Percentiles rank a stretch among this genome's conserved stretches.
These are phyloP conservation scores for Ustilago trichophora DNA, from an alignment of 1,284 basidiomycete genomes.

Conservation along the genomic window DNA sequence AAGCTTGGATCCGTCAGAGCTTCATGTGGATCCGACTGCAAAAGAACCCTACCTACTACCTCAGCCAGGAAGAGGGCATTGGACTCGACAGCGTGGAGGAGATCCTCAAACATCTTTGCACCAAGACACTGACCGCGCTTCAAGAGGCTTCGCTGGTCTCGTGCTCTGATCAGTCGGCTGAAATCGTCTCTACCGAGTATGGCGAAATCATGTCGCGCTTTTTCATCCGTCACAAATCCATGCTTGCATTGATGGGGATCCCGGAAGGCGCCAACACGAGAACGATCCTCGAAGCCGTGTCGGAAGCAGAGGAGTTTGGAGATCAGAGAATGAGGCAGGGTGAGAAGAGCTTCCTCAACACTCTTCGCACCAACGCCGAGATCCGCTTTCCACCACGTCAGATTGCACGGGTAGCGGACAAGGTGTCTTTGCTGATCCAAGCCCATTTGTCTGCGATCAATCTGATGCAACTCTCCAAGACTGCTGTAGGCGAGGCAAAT, in stretches of 20 bases:
- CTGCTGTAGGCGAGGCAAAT: slow-evolving; percentile 17
- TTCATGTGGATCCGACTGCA: slow-evolving; percentile 47
- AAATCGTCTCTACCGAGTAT: slow-evolving; percentile 39
- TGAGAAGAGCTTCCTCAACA: slow-evolving; percentile 56
- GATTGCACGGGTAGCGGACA: slow-evolving; percentile 43
- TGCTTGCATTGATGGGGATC: slow-evolving; percentile 41
- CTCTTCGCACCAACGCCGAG: slow-evolving; percentile 38
- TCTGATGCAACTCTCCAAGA: slow-evolving; percentile 35
- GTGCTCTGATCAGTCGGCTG: slow-evolving; percentile 1
- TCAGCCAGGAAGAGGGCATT: slow-evolving; percentile 35
- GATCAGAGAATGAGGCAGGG: slow-evolving; percentile 64
- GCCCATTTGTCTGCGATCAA: slow-evolving; percentile 45
- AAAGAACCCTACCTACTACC: slow-evolving; percentile 51
- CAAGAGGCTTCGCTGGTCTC: slow-evolving; percentile 24
- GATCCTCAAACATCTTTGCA: slow-evolving; percentile 33
- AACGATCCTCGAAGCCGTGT: slow-evolving; percentile 44
- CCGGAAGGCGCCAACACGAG: slow-evolving; percentile 9
- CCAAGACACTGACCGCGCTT: slow-evolving; percentile 27
- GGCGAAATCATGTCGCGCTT: slow-evolving; percentile 57
- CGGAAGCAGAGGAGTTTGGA: slow-evolving; percentile 60
- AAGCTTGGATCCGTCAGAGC: slow-evolving; percentile 40
- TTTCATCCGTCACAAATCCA: slow-evolving; percentile 49
- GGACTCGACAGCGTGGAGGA: slow-evolving; percentile 36
- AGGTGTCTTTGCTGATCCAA: slow-evolving; percentile 56
- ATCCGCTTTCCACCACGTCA: slow-evolving; percentile 56